Evolutionary conservation across 2,329 filamentous ascomycete genomes (phyloP).

Genomic region (Fusarium tuaranense): DNA sequence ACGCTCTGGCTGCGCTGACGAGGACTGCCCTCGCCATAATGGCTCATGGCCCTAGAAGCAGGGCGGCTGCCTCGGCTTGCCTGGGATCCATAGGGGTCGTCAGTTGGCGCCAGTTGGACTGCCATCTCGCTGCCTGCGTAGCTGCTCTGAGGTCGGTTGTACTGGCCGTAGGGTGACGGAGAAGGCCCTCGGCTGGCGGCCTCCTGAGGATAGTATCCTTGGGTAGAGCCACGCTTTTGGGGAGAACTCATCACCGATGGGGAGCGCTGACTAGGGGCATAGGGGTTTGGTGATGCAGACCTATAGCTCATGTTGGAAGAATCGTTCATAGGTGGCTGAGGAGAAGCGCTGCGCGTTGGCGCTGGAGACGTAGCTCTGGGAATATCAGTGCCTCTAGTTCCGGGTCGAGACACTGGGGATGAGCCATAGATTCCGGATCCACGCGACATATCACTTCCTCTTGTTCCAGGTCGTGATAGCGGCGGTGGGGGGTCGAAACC

Average conservation of each 20-base stretch:
- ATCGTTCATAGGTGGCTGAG: conserved; percentile 67
- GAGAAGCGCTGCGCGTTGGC: conserved; percentile 72
- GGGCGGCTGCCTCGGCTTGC: conserved; percentile 64
- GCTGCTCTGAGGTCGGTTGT: conserved; percentile 63
- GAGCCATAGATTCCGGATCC: conserved; percentile 46
- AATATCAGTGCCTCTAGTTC: conserved; percentile 69
- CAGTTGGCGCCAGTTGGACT: conserved; percentile 72
- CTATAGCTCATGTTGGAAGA: conserved; percentile 56
- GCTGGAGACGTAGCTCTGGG: conserved; percentile 75
- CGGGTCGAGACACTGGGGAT: conserved; percentile 64
- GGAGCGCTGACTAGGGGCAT: conserved; percentile 55
- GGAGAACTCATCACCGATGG: conserved; percentile 55
- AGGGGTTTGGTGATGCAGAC: conserved; percentile 74
- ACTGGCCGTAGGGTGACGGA: conserved; percentile 61
- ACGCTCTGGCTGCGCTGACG: conserved; percentile 83
- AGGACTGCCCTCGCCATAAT: conserved; percentile 64
- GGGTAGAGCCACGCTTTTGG: conserved; percentile 61
- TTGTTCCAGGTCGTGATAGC: conserved; percentile 55
- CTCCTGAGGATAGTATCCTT: conserved; percentile 63
- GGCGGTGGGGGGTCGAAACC: conserved; percentile 48
- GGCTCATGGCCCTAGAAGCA: conserved; percentile 64
- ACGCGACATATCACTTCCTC: conserved; percentile 50
- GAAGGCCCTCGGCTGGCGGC: conserved; percentile 59
- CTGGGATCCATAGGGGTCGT: conserved; percentile 70
- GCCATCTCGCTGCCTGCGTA: conserved; percentile 70